A percentile compares a stretch with the other conserved stretches of the same genome.
phyloP scores from a whole-genome alignment of 2,329 filamentous ascomycete species.

The Fusarium pseudocircinatum region DNA sequence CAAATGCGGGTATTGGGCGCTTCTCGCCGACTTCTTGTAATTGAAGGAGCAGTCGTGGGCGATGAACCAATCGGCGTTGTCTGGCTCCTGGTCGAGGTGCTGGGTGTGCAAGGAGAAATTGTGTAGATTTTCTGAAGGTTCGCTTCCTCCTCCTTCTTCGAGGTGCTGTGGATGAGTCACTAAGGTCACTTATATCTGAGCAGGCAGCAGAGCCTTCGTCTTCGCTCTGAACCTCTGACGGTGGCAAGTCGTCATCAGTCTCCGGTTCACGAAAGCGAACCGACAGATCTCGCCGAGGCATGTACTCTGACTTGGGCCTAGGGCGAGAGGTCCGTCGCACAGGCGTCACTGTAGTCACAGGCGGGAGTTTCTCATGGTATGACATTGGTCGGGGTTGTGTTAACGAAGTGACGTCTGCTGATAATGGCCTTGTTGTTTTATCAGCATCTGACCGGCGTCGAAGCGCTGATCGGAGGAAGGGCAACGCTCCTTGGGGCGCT shows the following conservation, averaged over 20 bases:
- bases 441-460: conserved; percentile 48
- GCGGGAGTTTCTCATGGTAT: conserved; percentile 40
- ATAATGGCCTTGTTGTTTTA: conserved; percentile 25
- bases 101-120: conserved; percentile 74
- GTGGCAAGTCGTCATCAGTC: conserved; percentile 42
- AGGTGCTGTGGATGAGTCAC: conserved; percentile 56
- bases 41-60: conserved; percentile 76
- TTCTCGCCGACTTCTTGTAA: conserved; percentile 72
- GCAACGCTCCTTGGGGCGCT: conserved; percentile 49
- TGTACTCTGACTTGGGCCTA: conserved; percentile 51
- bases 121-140: conserved; percentile 65
- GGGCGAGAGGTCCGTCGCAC: conserved; percentile 38
- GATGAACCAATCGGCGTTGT: conserved; percentile 73
- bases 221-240: conserved; percentile 51
- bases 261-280: conserved; percentile 58
- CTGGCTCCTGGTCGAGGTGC: conserved; percentile 66
- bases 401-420: conserved; percentile 17
- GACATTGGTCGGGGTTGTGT: conserved; percentile 36
- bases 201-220: conserved; percentile 57
- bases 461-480: conserved; percentile 56
- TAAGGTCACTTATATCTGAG: conserved; percentile 56
- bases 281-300: conserved; percentile 53
- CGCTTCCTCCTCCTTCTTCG: conserved; percentile 55
- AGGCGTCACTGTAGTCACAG: conserved; percentile 17
- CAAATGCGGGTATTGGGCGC: conserved; percentile 74